These are phyloP conservation scores for Trametes punicea DNA, from an alignment of 768 basidiomycete genomes.

Conservation along the genomic window DNA sequence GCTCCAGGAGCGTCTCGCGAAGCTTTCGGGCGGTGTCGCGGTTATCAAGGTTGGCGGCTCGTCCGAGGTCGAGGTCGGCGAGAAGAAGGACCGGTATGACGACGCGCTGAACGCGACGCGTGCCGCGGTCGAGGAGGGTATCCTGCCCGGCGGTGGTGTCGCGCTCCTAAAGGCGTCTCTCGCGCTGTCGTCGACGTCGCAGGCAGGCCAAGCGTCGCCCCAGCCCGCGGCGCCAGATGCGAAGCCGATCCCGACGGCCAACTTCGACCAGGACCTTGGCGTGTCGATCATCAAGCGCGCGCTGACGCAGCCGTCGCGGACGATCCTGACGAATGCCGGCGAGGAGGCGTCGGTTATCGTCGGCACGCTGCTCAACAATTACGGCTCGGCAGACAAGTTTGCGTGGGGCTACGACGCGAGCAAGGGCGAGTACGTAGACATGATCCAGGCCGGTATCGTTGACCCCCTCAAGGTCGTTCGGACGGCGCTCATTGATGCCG, in stretches of 20 bases:
- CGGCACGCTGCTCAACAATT: constrained; percentile 72
- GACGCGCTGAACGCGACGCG: constrained; percentile 97
- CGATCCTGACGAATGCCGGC: constrained; percentile 91
- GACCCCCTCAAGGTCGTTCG: constrained; percentile 96
- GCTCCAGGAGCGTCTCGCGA: constrained; percentile 95
- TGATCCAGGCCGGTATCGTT: constrained; percentile 92
- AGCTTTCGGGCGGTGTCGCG: constrained; percentile 93
- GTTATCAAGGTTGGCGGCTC: constrained; percentile 97
- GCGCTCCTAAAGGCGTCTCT: constrained; percentile 86
- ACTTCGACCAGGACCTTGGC: constrained; percentile 98
- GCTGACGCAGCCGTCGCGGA: constrained; percentile 76
- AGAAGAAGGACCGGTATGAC: constrained; percentile 99
- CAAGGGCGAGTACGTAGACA: constrained; percentile 90
- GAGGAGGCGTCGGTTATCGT: constrained; percentile 94
- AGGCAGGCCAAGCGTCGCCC: constrained; percentile 18
- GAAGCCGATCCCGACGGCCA: constrained; percentile 69
- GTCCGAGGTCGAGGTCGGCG: constrained; percentile 93
- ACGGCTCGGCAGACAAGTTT: constrained; percentile 74
- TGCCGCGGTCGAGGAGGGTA: constrained; percentile 97
- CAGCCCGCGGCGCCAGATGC: constrained; percentile 50
- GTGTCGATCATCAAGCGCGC: constrained; percentile 90
- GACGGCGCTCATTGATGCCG: constrained; percentile 88
- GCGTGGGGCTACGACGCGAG: constrained; percentile 87
- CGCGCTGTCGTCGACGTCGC: constrained; percentile 51
- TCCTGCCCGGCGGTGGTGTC: constrained; percentile 94